Base-by-base conservation (phyloP, 23 red algal species). In the Gracilariopsis chorda region DNA sequence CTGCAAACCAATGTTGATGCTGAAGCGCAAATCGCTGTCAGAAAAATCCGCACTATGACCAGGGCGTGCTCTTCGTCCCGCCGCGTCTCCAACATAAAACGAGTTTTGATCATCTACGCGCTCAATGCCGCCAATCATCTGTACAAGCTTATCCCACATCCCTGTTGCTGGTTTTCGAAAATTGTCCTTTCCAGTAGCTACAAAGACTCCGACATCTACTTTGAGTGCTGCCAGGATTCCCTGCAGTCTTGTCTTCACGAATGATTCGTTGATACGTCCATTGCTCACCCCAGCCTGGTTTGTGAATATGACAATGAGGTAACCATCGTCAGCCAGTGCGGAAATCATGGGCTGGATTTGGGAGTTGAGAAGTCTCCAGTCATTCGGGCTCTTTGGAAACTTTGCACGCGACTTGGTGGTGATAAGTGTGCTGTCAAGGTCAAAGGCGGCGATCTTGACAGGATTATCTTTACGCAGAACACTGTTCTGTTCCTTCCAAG, bases 71-170 rank as follows among this genome's bases (percentile, higher is more conserved):
- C 44, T 67, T 39, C 92, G 23, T 9, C 92, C 92, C 32, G 92
- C 92, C 28, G 92, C 92, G 69, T 90, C 92, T 48, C 92, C 92
- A 32, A 88, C 82, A 41, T 83, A 95, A 51, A 95, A 80, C 30
- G 82, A 82, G 47, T 44, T 82, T 36, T 59, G 56, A 17, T 33
- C 35, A 35, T 94, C 58, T 8, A 95, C 68, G 23, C 52, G 59
- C 37, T 17, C 3, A 4, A 81, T 51, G n/a, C 59, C 47, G 0
- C 83, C 70, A 27, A 83, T 52, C n/a, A 42, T 16, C 32, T 83
- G 59, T 27, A 70, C 59, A 48, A 82, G 51, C 48, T 48, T 36
- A 20, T 95, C 86, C 92, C 92, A 95, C 75, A 95, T 80, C 5
- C 92, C 92, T 8, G 59, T 63, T 36, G 74, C 84, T 19, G 84